phyloP scores from a whole-genome alignment of 306 rosid genomes.

The Spatholobus suberectus region DNA sequence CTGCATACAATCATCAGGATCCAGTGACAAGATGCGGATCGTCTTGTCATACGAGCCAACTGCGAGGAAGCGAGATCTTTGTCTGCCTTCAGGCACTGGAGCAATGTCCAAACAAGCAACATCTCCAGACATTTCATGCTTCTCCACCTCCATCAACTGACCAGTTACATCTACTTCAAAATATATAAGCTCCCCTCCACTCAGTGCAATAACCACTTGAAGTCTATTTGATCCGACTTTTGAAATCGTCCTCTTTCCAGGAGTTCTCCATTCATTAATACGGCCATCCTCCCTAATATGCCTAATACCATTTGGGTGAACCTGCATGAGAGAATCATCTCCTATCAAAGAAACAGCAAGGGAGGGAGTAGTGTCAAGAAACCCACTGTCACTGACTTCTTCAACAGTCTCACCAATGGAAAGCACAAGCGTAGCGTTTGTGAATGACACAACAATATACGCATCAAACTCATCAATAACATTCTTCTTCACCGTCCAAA shows the following conservation, averaged over 20 bases:
- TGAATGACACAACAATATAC: conserved; percentile 93
- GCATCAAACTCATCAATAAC: conserved; percentile 92
- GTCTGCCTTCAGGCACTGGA: conserved; percentile 95
- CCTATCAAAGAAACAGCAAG: conserved; percentile 98
- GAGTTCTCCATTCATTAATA: conserved; percentile 97
- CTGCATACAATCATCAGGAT: conserved; percentile 97
- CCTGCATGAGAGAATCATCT: conserved; percentile 98
- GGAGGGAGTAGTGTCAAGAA: conserved; percentile 93
- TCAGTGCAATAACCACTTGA: conserved; percentile 95
- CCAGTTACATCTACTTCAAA: conserved; percentile 97
- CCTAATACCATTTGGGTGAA: conserved; percentile 98
- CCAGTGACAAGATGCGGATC: conserved; percentile 84
- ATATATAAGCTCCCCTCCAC: conserved; percentile 94
- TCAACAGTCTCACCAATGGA: conserved; percentile 99
- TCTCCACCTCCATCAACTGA: conserved; percentile 94
- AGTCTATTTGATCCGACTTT: conserved; percentile 93
- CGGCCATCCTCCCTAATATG: conserved; percentile 99
- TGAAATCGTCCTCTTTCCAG: conserved; percentile 92
- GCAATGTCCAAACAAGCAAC: conserved; percentile 97
- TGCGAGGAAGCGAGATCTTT: conserved; percentile 92
- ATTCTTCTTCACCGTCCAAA: conserved; percentile 98
- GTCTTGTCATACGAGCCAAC: conserved; percentile 95
- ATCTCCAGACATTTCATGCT: conserved; percentile 97
- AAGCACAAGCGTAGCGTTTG: conserved; percentile 92
- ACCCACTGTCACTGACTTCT: conserved; percentile 97